Conservation (phyloP, 2,329 filamentous ascomycete species). For the Pseudogymnoascus sp. region DNA sequence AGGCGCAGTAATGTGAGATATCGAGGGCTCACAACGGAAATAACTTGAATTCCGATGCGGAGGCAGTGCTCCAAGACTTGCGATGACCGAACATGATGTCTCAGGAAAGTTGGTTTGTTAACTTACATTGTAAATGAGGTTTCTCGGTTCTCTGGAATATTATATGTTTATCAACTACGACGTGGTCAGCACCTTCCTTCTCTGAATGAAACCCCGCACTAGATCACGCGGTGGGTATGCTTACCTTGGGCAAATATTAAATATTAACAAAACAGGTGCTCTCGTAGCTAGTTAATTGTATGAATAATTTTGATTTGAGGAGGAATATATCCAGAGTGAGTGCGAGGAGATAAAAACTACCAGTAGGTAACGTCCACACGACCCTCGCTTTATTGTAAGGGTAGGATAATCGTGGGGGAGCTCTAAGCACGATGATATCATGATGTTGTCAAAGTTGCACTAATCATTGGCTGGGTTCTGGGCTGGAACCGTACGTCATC, state of each 20-base stretch:
- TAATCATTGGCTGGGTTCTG: background rate
- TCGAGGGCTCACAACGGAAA: background rate
- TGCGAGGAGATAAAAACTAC: background rate
- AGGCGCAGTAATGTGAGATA: background rate
- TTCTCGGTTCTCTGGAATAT: background rate
- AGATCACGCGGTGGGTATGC: background rate
- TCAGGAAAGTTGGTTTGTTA: background rate
- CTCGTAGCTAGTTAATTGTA: background rate
- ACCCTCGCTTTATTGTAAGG: conserved; percentile 4
- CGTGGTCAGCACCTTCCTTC: conserved; percentile 7
- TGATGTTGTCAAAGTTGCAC: conserved; percentile 5
- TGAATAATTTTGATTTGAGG: background rate
- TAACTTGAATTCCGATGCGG: background rate
- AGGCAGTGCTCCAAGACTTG: background rate
- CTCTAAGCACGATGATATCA: conserved; percentile 7
- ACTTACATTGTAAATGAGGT: conserved; percentile 1
- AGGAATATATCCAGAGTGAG: conserved; percentile 3
- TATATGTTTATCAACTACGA: background rate
- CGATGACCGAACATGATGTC: conserved; percentile 4
- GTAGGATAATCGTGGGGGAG: background rate
- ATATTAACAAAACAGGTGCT: background rate
- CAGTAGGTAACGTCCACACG: background rate
- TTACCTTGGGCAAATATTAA: background rate
- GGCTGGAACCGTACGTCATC: background rate
- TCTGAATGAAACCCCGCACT: background rate